Conservation (phyloP, 177 flowering plant genomes). For the Tripterygium wilfordii region DNA sequence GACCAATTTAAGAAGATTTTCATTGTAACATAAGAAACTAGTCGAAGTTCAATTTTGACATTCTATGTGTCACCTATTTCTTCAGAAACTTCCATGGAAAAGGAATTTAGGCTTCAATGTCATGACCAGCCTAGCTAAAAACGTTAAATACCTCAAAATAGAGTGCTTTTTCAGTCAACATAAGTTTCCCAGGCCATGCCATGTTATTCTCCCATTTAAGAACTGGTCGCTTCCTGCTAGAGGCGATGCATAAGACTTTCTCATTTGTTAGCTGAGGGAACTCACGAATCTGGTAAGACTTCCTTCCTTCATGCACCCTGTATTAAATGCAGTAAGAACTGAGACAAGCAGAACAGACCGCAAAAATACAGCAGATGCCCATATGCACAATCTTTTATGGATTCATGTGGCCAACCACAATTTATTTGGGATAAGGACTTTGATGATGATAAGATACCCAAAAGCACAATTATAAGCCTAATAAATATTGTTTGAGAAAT, state of each 20-base stretch:
- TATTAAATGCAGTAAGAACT: slow-evolving; percentile 11
- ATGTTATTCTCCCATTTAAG: slow-evolving; percentile 89
- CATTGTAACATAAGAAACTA: too few species aligned
- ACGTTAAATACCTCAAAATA: slow-evolving; percentile 80
- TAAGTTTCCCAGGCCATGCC: slow-evolving; percentile 95
- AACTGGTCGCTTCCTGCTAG: slow-evolving; percentile 80
- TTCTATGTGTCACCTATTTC: too few species aligned
- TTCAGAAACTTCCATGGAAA: not conserved
- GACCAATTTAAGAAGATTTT: too few species aligned
- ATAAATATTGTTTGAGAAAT: too few species aligned
- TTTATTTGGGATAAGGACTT: too few species aligned
- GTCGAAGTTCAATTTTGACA: too few species aligned
- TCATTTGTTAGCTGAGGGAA: slow-evolving; percentile 33
- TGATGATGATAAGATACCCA: too few species aligned
- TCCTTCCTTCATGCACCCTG: slow-evolving; percentile 82
- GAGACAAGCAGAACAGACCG: not conserved
- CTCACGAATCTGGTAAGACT: slow-evolving; percentile 48
- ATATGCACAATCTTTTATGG: too few species aligned
- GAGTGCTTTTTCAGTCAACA: slow-evolving; percentile 77
- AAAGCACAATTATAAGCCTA: too few species aligned
- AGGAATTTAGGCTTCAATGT: too few species aligned
- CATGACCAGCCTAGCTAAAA: not conserved
- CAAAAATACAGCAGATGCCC: not conserved
- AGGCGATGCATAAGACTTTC: slow-evolving; percentile 67
- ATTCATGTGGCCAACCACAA: too few species aligned